These are phyloP conservation scores for Plectosphaerella plurivora DNA, from an alignment of 2,329 filamentous ascomycete species.

Conservation along the genomic window DNA sequence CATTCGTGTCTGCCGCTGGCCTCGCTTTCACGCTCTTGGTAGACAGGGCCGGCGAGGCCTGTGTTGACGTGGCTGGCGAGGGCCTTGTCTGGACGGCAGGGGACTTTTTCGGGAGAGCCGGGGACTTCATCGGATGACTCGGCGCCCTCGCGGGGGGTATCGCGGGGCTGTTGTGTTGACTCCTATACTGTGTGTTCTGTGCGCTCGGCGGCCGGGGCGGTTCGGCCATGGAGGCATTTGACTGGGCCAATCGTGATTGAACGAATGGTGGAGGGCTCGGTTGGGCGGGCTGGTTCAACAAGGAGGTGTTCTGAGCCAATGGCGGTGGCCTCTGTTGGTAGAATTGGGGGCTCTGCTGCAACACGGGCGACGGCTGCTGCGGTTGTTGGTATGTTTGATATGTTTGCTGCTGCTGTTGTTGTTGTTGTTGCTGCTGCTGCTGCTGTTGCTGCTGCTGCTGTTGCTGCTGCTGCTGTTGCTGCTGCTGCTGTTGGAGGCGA, in stretches of 20 bases:
- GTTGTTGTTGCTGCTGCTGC: constrained; percentile 8
- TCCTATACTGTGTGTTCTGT: constrained; percentile 1
- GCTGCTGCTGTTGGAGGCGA: constrained; percentile 17
- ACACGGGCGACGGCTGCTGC: not conserved
- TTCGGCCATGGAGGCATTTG: not conserved
- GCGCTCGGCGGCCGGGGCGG: constrained; percentile 5
- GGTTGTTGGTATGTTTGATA: not conserved
- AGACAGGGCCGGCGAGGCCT: constrained; percentile 30
- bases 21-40: constrained; percentile 24
- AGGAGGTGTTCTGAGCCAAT: not conserved
- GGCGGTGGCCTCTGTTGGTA: not conserved
- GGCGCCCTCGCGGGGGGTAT: not conserved
- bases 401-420: constrained; percentile 21
- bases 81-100: constrained; percentile 16
- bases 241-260: constrained; percentile 8
- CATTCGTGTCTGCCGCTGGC: constrained; percentile 42
- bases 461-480: constrained; percentile 11
- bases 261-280: constrained; percentile 10
- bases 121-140: constrained; percentile 27
- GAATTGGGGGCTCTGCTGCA: constrained; percentile 1
- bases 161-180: not conserved
- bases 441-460: constrained; percentile 20
- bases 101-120: constrained; percentile 34
- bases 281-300: constrained; percentile 4
- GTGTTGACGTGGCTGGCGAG: constrained; percentile 18